Percentiles rank a stretch among this genome's conserved stretches.
phyloP scores from a whole-genome alignment of 331 rosid species.

The Acacia pycnantha region DNA sequence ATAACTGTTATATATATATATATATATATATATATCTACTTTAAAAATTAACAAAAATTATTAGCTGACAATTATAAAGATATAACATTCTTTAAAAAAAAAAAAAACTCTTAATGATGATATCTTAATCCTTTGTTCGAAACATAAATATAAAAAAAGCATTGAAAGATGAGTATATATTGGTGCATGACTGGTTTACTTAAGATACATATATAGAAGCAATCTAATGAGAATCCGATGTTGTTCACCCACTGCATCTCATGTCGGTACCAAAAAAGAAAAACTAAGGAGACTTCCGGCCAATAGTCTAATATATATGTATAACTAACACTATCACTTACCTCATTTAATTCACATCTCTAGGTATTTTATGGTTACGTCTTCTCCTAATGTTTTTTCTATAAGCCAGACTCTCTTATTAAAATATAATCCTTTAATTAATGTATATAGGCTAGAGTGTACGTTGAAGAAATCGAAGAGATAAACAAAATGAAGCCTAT shows the following conservation, averaged over 20 bases:
- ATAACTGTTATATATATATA: too few species aligned
- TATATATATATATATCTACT: too few species aligned
- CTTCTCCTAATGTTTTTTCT: not conserved
- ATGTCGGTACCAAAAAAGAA: not conserved
- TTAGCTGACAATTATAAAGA: too few species aligned
- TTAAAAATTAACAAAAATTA: too few species aligned
- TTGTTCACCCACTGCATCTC: not conserved
- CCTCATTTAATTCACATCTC: not conserved
- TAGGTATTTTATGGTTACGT: not conserved
- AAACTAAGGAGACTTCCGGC: not conserved
- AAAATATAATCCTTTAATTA: not conserved
- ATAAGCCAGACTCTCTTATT: too few species aligned
- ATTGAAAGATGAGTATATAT: too few species aligned
- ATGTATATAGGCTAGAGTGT: not conserved
- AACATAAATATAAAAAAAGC: too few species aligned
- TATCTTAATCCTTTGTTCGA: too few species aligned
- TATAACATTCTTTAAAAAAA: too few species aligned
- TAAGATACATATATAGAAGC: not conserved
- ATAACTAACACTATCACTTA: not conserved
- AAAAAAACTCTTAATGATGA: too few species aligned
- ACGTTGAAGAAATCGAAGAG: not conserved
- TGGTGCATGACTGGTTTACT: not conserved
- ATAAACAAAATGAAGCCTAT: not conserved
- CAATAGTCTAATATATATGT: not conserved
- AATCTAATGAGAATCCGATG: not conserved